Percentiles rank a stretch among this genome's conserved stretches.
phyloP scores from a whole-genome alignment of 495 filamentous ascomycete species.

The Xylaria palmicola region DNA sequence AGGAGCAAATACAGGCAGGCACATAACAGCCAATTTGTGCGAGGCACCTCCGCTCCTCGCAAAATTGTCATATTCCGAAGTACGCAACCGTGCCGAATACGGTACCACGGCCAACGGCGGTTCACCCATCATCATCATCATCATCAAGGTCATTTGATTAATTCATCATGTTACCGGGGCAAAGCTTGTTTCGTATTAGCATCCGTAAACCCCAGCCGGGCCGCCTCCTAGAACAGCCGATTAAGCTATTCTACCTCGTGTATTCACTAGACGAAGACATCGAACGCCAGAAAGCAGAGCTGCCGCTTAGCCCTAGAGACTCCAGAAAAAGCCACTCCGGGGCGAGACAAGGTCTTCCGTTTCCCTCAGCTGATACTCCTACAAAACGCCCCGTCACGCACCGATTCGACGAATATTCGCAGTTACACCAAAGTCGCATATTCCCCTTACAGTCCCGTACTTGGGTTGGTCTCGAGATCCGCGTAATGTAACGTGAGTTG shows the following conservation, averaged over 20 bases:
- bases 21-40: no score
- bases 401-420: conserved; percentile 1
- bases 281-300: conserved; percentile 14
- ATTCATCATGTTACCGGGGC: no score
- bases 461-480: conserved; percentile 58
- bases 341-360: conserved; percentile 6
- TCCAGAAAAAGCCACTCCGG: background rate
- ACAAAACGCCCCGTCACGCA: conserved; percentile 11
- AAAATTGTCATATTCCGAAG: background rate
- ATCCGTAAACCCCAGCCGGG: background rate
- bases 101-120: no score
- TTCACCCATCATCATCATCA: no score
- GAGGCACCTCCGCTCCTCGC: background rate
- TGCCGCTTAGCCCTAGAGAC: background rate
- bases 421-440: background rate
- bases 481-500: conserved; percentile 79
- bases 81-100: no score
- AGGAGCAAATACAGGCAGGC: no score
- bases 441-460: conserved; percentile 9
- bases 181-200: conserved; percentile 6
- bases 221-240: conserved; percentile 4
- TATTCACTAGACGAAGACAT: conserved; percentile 12
- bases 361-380: conserved; percentile 10
- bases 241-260: conserved; percentile 8
- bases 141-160: no score